Conservation (phyloP, 2,329 filamentous ascomycete genomes). For the Stromatinia cepivora region DNA sequence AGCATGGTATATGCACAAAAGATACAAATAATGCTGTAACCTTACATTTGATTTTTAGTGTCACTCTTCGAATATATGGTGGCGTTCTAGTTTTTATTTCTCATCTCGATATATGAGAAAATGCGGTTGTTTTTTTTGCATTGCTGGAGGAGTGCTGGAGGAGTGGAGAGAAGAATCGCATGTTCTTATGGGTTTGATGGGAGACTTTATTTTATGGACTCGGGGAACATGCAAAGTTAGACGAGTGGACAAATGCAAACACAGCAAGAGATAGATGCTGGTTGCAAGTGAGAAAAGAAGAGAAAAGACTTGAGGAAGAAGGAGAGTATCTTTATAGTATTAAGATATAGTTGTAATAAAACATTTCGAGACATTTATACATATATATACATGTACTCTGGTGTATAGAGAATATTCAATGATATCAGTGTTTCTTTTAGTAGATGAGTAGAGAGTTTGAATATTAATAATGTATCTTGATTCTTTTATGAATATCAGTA, state of each 20-base stretch:
- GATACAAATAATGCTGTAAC: constrained; percentile 17
- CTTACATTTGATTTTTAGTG: neutral
- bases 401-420: neutral
- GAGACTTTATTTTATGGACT: neutral
- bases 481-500: neutral
- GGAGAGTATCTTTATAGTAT: neutral
- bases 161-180: neutral
- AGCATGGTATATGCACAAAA: neutral
- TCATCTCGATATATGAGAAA: neutral
- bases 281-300: neutral
- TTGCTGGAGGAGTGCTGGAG: too few relatives aligned
- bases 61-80: neutral
- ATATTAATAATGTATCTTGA: neutral
- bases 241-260: neutral
- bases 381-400: neutral
- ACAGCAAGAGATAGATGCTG: neutral
- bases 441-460: neutral
- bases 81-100: neutral
- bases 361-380: neutral
- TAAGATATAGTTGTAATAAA: neutral
- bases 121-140: neutral
- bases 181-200: neutral
- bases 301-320: neutral
- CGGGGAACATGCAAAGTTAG: neutral
- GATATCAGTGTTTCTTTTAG: neutral